Conservation (phyloP, 257 asterid species). For the Scutellaria baicalensis region DNA sequence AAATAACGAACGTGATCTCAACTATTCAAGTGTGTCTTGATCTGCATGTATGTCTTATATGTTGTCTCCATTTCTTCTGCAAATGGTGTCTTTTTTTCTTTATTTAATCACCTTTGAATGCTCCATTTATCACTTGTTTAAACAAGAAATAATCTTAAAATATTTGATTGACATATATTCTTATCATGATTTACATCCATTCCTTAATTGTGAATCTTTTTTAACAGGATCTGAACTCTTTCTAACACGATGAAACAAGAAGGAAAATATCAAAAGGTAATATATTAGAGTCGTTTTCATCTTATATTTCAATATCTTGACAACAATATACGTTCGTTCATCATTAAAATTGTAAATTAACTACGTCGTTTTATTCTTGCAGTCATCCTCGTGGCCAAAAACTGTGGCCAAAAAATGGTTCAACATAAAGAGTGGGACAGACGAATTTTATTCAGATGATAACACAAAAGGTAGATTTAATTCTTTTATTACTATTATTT, state of each 20-base stretch:
- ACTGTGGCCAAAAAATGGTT: constrained; percentile 57
- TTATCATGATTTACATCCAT: neutral
- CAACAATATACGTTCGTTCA: neutral
- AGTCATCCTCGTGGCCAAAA: constrained; percentile 67
- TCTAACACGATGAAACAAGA: constrained; percentile 32
- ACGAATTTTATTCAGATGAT: constrained; percentile 63
- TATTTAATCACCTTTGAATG: constrained; percentile 16
- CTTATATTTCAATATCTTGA: neutral
- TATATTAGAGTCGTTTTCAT: neutral
- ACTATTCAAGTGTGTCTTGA: too few species aligned
- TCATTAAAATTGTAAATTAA: too few species aligned
- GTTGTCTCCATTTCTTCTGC: constrained; percentile 67
- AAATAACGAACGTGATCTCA: too few species aligned
- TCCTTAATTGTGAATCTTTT: constrained; percentile 4
- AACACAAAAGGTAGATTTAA: constrained; percentile 29
- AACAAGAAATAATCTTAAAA: constrained; percentile 8
- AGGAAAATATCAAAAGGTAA: constrained; percentile 36
- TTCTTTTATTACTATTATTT: neutral
- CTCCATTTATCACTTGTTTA: constrained; percentile 23
- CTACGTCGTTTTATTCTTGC: constrained; percentile 4
- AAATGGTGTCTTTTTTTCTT: constrained; percentile 27
- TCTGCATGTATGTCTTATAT: neutral
- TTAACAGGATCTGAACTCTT: neutral
- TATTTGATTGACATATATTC: constrained; percentile 18
- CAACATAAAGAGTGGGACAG: constrained; percentile 36